A percentile compares a stretch with the other conserved stretches of the same genome.
Conservation (phyloP, 257 asterid species). For the Primulina eburnea region DNA sequence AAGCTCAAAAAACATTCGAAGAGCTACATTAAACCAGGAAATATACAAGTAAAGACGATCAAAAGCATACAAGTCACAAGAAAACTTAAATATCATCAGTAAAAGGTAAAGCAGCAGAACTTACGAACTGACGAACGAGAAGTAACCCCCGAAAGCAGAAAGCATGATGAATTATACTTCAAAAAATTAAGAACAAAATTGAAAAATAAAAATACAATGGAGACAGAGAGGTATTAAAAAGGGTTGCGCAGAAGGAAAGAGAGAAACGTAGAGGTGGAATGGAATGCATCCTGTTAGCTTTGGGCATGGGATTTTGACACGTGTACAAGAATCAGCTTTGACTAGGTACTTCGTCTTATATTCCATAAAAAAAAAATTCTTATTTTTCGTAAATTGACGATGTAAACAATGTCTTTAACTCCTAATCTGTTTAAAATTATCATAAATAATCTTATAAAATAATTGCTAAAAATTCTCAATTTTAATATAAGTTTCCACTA, state of each 20-base stretch:
- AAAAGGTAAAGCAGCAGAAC: constrained; percentile 14
- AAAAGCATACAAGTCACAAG: constrained; percentile 12
- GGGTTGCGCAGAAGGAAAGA: constrained; percentile 25
- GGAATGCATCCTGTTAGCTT: constrained; percentile 26
- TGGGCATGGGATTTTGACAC: constrained; percentile 27
- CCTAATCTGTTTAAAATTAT: too few species aligned
- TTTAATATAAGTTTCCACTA: too few species aligned
- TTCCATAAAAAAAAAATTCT: not conserved
- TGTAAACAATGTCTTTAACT: not conserved
- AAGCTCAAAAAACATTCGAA: not conserved
- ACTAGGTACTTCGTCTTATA: constrained; percentile 1
- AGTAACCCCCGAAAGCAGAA: constrained; percentile 19
- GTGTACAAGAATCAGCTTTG: constrained; percentile 26
- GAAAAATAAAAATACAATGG: not conserved
- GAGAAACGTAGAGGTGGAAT: constrained; percentile 31
- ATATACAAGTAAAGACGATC: constrained; percentile 7
- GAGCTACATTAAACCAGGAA: constrained; percentile 8
- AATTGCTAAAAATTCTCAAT: too few species aligned
- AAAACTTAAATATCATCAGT: not conserved
- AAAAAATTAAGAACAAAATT: not conserved
- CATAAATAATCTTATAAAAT: too few species aligned
- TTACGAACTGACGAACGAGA: constrained; percentile 22
- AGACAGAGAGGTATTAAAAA: constrained; percentile 9
- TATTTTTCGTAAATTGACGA: not conserved
- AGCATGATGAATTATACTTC: not conserved